Evolutionary conservation across 495 filamentous ascomycete species (phyloP).

Genomic region (Corynascus novoguineensis): DNA sequence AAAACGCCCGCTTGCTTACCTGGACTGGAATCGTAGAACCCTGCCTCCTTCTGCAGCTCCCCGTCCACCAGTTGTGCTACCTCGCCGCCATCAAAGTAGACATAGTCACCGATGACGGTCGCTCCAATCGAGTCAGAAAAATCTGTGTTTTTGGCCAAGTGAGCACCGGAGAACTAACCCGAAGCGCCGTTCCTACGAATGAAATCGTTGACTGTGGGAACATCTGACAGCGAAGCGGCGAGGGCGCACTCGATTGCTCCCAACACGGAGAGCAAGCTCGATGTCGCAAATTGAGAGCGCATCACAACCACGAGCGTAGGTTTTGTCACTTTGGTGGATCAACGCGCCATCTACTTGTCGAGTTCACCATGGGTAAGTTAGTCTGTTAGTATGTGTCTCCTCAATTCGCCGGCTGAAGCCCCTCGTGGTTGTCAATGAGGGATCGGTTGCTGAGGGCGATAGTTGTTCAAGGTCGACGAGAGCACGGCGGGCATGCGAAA

Average conservation of each 20-base stretch:
- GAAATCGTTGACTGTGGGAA: background rate
- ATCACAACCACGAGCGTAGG: background rate
- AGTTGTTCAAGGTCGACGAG: no score
- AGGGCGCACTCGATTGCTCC: background rate
- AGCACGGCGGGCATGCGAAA: no score
- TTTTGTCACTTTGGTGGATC: background rate
- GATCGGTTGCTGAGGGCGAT: no score
- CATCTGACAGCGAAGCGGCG: background rate
- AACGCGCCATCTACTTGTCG: background rate
- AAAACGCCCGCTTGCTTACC: no score
- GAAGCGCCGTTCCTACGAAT: background rate
- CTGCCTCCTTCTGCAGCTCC: background rate
- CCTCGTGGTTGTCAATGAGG: no score
- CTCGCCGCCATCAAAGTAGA: constrained; percentile 22
- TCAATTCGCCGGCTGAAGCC: no score
- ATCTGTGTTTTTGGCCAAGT: background rate
- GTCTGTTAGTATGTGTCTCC: no score
- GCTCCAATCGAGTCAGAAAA: background rate
- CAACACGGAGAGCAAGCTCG: constrained; percentile 2
- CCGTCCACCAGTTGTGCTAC: constrained; percentile 11
- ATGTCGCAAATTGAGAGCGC: background rate
- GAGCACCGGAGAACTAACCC: background rate
- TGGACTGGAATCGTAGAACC: background rate
- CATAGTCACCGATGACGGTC: constrained; percentile 19
- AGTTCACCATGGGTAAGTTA: no score